These are phyloP conservation scores for Zoysia pacifica DNA, from an alignment of 176 grass and related monocot genomes.

Conservation along the genomic window DNA sequence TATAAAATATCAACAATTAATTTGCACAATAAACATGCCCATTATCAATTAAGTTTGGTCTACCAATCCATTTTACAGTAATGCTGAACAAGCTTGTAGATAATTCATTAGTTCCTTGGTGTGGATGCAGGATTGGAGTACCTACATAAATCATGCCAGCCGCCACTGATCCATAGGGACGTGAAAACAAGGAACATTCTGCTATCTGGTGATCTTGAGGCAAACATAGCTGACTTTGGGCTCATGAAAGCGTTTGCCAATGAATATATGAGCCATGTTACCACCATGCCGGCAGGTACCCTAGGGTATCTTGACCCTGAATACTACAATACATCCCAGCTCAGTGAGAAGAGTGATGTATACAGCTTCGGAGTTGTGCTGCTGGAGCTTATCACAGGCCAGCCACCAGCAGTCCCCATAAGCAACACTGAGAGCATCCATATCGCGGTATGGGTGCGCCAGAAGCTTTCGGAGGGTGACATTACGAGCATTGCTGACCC, in stretches of 20 bases:
- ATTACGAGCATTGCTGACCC: slow-evolving; percentile 35
- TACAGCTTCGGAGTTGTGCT: slow-evolving; percentile 51
- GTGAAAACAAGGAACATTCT: slow-evolving; percentile 63
- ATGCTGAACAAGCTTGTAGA: background rate
- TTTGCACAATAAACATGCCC: background rate
- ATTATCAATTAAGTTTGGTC: background rate
- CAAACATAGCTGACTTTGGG: slow-evolving; percentile 60
- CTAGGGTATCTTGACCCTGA: slow-evolving; percentile 63
- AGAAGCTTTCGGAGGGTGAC: slow-evolving; percentile 42
- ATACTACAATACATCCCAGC: slow-evolving; percentile 51
- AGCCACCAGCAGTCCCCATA: background rate
- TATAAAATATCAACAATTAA: background rate
- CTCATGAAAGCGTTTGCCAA: slow-evolving; percentile 38
- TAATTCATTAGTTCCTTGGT: background rate
- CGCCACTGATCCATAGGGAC: slow-evolving; percentile 57
- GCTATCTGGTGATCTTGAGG: slow-evolving; percentile 29
- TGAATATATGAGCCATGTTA: slow-evolving; percentile 38
- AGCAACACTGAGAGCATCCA: slow-evolving; percentile 40
- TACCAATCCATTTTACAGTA: background rate
- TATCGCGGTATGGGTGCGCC: slow-evolving; percentile 35
- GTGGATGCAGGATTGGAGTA: slow-evolving; percentile 54
- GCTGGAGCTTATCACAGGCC: slow-evolving; percentile 41
- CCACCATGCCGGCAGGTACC: slow-evolving; percentile 43
- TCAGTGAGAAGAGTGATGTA: slow-evolving; percentile 46
- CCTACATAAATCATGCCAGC: slow-evolving; percentile 53